Base-by-base conservation (phyloP, 2,329 filamentous ascomycete genomes). In the Claviceps africana region DNA sequence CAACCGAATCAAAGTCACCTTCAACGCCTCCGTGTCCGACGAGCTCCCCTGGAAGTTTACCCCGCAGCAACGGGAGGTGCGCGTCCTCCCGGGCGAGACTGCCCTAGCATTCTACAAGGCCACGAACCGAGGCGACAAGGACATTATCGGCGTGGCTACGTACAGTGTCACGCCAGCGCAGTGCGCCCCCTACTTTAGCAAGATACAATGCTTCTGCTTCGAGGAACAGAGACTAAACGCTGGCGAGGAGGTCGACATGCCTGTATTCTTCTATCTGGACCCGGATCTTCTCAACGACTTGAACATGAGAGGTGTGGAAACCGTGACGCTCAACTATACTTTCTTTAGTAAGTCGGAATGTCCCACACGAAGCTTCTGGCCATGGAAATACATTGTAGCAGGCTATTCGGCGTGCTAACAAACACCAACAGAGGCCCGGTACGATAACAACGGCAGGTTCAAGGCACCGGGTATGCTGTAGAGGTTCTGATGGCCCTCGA, bases 171-270 rank as follows among this genome's bases (percentile, higher is more conserved):
- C 91, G 2, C 93, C 93, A 0, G 93, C 82, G 3, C 93, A 98
- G 70, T 90, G 95, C 45, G 91, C 93, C 44, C 90, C 88, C 1
- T 98, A 98, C 68, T 98, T 98, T 65, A 94, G 87, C 79, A 98
- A 98, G 78, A 98, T 98, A 46, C 93, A 98, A 70, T 98, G 93
- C 65, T 98, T 98, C 70, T 98, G 93, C 69, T 98, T 98, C 62
- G 93, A 98, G 72, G 91, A 89, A 70, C 93, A 98, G 76, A 78
- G 94, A 56, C 70, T 98, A 58, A 91, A 93, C 65, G 90, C 90
- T 6, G 90, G 91, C 45, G 94, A 98, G 76, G 93, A 89, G 45
- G 93, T 98, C 51, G 93, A 98, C 67, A 98, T 98, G 94, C 94
- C 93, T 0, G 94, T 98, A 0, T 98, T 98, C 70, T 98, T 98